Evolutionary conservation across 2,329 filamentous ascomycete genomes (phyloP).

Genomic region (Trichoderma koningii): DNA sequence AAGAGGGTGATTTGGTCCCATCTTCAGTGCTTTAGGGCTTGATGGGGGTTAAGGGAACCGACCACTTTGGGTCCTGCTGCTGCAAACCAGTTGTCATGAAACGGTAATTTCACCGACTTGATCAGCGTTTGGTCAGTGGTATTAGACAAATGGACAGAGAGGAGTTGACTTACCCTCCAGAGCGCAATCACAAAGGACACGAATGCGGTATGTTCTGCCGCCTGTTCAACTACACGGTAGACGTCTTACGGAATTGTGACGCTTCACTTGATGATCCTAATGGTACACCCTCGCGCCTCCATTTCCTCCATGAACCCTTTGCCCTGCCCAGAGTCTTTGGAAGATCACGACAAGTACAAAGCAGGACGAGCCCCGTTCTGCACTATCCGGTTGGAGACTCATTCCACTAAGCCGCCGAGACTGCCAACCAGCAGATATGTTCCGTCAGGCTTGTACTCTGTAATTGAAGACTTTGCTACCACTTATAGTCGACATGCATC

Average conservation of each 20-base stretch:
- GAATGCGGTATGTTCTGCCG: conserved; percentile 38
- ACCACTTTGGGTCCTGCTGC: conserved; percentile 36
- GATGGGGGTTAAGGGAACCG: conserved; percentile 41
- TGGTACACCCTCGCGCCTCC: conserved; percentile 19
- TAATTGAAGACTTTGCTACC: neutral
- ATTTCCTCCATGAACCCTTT: conserved; percentile 21
- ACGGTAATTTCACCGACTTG: neutral
- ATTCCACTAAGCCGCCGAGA: conserved; percentile 38
- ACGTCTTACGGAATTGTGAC: conserved; percentile 25
- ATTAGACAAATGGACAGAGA: neutral
- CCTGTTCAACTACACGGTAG: conserved; percentile 15
- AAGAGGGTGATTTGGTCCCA: conserved; percentile 40
- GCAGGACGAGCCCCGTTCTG: conserved; percentile 34
- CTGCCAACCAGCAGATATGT: conserved; percentile 39
- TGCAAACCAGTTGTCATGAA: conserved; percentile 34
- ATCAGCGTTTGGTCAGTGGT: neutral
- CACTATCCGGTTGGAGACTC: conserved; percentile 37
- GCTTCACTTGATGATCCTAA: conserved; percentile 9
- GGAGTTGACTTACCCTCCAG: conserved; percentile 7
- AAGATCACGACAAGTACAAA: conserved; percentile 27
- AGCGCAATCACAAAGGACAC: conserved; percentile 44
- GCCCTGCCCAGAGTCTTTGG: conserved; percentile 15
- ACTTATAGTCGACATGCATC: neutral
- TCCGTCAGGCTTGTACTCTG: neutral
- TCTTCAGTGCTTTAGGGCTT: conserved; percentile 27